Evolutionary conservation across 805 yeast species (phyloP).

Genomic region (Saccharomycopsis sp.): DNA sequence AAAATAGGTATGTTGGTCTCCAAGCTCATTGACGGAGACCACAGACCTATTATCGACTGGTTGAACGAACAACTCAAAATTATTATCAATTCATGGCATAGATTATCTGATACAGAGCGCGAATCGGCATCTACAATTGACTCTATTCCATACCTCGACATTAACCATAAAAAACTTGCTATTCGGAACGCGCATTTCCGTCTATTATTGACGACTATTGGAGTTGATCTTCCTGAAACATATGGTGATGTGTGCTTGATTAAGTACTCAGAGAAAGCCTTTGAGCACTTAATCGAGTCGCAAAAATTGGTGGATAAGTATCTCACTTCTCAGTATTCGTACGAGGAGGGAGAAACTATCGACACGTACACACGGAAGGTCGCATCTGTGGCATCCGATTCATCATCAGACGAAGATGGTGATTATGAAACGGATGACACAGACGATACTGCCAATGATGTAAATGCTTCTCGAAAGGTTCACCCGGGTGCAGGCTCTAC

Average conservation of each 20-base stretch:
- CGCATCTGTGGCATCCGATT: constrained; percentile 2
- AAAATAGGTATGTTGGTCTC: constrained; percentile 46
- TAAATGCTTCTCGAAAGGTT: not conserved
- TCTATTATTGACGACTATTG: constrained; percentile 39
- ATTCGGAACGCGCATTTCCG: constrained; percentile 45
- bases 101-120: constrained; percentile 14
- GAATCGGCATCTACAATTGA: not conserved
- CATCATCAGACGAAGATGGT: constrained; percentile 18
- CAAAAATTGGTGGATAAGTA: constrained; percentile 38
- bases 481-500: not conserved
- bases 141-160: constrained; percentile 19
- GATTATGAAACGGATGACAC: constrained; percentile 32
- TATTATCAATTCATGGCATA: constrained; percentile 24
- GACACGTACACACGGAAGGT: constrained; percentile 28
- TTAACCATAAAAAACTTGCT: constrained; percentile 26
- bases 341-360: constrained; percentile 32
- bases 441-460: constrained; percentile 21
- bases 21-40: constrained; percentile 40
- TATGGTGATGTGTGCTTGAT: constrained; percentile 37
- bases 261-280: constrained; percentile 27
- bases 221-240: constrained; percentile 38
- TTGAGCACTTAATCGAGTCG: constrained; percentile 31
- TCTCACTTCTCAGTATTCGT: constrained; percentile 31
- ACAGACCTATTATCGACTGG: constrained; percentile 38
- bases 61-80: constrained; percentile 31